Base-by-base conservation (phyloP, 345 rosid genomes). In the Microthlaspi erraticum region DNA sequence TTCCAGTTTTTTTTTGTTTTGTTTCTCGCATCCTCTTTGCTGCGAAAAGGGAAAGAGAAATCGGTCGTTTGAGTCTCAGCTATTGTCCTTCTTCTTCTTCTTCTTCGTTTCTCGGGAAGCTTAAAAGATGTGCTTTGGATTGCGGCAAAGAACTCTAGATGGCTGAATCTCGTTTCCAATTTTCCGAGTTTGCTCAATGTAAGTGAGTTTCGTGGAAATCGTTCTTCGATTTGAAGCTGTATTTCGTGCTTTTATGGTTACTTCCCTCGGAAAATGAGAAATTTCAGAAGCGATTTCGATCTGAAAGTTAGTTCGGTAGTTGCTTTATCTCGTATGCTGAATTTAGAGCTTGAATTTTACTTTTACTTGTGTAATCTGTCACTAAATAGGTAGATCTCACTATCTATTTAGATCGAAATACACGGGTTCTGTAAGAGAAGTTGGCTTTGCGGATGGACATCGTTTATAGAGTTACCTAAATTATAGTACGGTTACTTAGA, bases 381-480 rank as follows among this genome's bases (percentile, higher is more conserved):
- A 29, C 13, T 9, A 0, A 43, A n/a, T n/a, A n/a, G n/a, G n/a
- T n/a, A n/a, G n/a, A n/a, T n/a, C n/a, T n/a, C n/a, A n/a, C n/a
- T n/a, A n/a, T n/a, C n/a, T n/a, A n/a, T n/a, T n/a, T n/a, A n/a
- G n/a, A n/a, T n/a, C n/a, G n/a, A n/a, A n/a, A n/a, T n/a, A n/a
- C n/a, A n/a, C 90, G n/a, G 95, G 26, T 93, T 93, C 78, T 83
- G 90, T 75, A 89, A 93, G 86, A 85, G 87, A 80, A 96, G 91
- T 83, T 91, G 89, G 75, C 90, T 87, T 51, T 91, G 98, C 97
- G 98, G 96, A 2, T 89, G 97, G 97, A 88, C 88, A 79, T 91
- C 91, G 63, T 89, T 93, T 76, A 93, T 93, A 86, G 98, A 91
- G 74, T 80, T 91, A 56, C 83, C 90, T 29, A 91, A 91, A 81